A percentile compares a stretch with the other conserved stretches of the same genome.
Conservation (phyloP, 108 stramenopile species). For the Discostella stelligeroides region DNA sequence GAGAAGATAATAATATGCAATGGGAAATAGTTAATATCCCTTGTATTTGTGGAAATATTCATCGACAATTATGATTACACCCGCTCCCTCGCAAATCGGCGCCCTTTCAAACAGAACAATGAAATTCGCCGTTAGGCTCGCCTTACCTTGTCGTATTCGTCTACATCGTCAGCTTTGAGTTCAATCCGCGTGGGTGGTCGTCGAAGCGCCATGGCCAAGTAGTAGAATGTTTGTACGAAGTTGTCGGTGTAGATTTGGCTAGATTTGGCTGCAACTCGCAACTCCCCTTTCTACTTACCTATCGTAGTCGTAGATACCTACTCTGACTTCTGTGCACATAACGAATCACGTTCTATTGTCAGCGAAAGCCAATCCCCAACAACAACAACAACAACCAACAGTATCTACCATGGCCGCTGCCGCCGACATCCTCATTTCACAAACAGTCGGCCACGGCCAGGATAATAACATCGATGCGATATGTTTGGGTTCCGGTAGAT, state of each 20-base stretch:
- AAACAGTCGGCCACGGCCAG: slow-evolving; percentile 3
- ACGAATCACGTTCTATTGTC: too few species aligned
- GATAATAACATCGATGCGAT: slow-evolving; percentile 13
- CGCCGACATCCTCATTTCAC: not conserved
- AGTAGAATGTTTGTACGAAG: not conserved
- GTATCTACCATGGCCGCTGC: not conserved
- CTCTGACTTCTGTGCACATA: too few species aligned
- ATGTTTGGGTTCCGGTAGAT: slow-evolving; percentile 77
- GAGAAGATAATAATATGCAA: not conserved
- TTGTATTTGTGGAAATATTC: not conserved
- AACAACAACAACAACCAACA: not conserved
- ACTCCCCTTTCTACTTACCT: too few species aligned
- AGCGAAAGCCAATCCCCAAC: slow-evolving; percentile 6
- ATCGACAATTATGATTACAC: not conserved
- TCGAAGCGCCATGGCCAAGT: slow-evolving; percentile 70
- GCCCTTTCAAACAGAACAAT: too few species aligned
- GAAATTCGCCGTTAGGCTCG: too few species aligned
- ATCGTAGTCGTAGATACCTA: too few species aligned
- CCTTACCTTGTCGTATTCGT: slow-evolving; percentile 83
- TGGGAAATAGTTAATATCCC: not conserved
- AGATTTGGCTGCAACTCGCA: too few species aligned
- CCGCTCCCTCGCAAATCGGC: too few species aligned
- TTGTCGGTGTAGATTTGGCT: too few species aligned
- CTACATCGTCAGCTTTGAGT: slow-evolving; percentile 85
- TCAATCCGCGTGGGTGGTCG: slow-evolving; percentile 87